Conservation (phyloP, 1,139 yeast genomes). For the Arxiozyma slooffiae region DNA sequence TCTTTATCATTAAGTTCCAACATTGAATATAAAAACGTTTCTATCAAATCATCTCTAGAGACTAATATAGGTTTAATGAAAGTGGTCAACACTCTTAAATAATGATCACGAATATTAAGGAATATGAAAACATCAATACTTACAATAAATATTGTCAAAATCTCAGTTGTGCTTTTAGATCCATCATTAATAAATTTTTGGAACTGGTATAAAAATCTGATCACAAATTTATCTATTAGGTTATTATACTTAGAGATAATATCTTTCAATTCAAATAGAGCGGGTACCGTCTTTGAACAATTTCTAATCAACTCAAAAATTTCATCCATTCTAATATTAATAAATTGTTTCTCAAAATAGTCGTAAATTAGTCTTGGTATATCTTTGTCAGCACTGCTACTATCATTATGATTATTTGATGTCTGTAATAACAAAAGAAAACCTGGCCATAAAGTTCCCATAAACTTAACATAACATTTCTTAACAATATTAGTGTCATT, state of each 20-base stretch:
- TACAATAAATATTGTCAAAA: conserved; percentile 58
- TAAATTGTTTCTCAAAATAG: conserved; percentile 22
- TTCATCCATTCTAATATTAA: conserved; percentile 47
- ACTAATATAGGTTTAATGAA: conserved; percentile 38
- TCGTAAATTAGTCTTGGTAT: conserved; percentile 29
- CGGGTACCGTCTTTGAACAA: conserved; percentile 51
- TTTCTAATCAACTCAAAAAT: conserved; percentile 47
- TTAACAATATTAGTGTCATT: conserved; percentile 33
- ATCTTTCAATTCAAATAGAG: conserved; percentile 54
- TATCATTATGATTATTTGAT: conserved; percentile 16
- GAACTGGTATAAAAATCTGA: conserved; percentile 48
- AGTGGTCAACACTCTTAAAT: conserved; percentile 24
- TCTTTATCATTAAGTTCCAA: conserved; percentile 38
- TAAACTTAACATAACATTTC: conserved; percentile 22
- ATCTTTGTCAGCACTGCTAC: neutral
- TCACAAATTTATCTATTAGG: conserved; percentile 21
- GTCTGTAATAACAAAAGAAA: conserved; percentile 16
- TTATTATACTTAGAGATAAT: conserved; percentile 31
- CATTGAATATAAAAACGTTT: conserved; percentile 61
- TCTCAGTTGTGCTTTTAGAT: conserved; percentile 76
- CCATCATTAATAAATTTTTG: conserved; percentile 45
- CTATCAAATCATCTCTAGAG: conserved; percentile 65
- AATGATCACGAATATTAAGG: conserved; percentile 76
- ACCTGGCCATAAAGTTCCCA: conserved; percentile 21
- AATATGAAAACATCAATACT: conserved; percentile 64